Percentiles rank a stretch among this genome's conserved stretches.
Evolutionary conservation across 768 basidiomycete genomes (phyloP).

Genomic region (Pleurotus pulmonarius): DNA sequence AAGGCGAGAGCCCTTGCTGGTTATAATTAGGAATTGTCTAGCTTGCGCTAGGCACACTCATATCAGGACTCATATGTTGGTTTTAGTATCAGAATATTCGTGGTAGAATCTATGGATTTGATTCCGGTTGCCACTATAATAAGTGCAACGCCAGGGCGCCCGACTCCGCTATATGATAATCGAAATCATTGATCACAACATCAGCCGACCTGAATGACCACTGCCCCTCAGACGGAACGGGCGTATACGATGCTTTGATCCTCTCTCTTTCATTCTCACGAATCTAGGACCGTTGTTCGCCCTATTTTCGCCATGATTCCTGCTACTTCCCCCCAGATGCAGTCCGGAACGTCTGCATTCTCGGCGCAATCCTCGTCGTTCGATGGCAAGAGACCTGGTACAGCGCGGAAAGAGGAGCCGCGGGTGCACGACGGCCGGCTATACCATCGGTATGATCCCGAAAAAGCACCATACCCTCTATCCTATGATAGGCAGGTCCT

Average conservation of each 20-base stretch:
- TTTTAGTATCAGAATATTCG: too few species aligned
- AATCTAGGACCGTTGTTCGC: conserved; percentile 14
- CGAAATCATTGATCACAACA: not conserved
- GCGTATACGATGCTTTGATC: conserved; percentile 4
- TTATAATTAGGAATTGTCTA: too few species aligned
- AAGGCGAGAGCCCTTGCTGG: not conserved
- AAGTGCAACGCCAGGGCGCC: not conserved
- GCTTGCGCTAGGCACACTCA: too few species aligned
- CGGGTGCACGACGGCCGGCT: conserved; percentile 40
- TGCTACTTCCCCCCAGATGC: conserved; percentile 13
- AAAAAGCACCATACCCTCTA: conserved; percentile 79
- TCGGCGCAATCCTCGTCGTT: conserved; percentile 21
- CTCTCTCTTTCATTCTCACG: conserved; percentile 9
- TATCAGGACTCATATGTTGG: too few species aligned
- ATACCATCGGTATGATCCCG: conserved; percentile 65
- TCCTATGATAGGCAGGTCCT: conserved; percentile 66
- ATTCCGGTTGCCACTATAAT: conserved; percentile 1
- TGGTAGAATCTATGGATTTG: too few species aligned
- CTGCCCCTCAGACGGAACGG: not conserved
- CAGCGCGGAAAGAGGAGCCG: conserved; percentile 40
- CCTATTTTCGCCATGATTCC: conserved; percentile 13
- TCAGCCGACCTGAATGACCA: not conserved
- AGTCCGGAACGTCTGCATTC: conserved; percentile 19
- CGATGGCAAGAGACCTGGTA: conserved; percentile 31
- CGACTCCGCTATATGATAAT: not conserved